A percentile compares a stretch with the other conserved stretches of the same genome.
These are phyloP conservation scores for Cantharellus cinnabarinus DNA, from an alignment of 768 basidiomycete species.

Conservation along the genomic window DNA sequence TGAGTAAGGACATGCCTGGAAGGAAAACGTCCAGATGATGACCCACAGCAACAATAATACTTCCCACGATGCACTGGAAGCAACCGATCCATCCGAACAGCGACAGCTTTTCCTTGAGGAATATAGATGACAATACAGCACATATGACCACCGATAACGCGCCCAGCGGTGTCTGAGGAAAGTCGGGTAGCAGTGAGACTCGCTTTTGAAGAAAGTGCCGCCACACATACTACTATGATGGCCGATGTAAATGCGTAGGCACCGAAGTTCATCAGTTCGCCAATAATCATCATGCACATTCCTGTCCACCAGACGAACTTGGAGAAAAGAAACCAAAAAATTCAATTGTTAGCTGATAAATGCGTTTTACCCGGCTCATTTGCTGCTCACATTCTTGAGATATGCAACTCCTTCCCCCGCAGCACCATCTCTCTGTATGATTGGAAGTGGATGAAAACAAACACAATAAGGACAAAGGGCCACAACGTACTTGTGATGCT, in stretches of 20 bases:
- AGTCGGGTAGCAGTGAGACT: background rate
- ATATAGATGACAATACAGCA: conserved; percentile 78
- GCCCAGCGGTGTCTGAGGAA: conserved; percentile 55
- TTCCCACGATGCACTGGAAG: conserved; percentile 64
- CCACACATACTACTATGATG: conserved; percentile 40
- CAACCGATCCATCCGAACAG: conserved; percentile 98
- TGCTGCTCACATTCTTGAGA: background rate
- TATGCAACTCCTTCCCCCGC: background rate
- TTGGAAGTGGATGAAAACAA: background rate
- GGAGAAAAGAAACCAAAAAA: background rate
- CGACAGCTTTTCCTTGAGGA: conserved; percentile 79
- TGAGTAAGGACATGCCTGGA: conserved; percentile 32
- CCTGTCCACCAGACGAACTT: conserved; percentile 70
- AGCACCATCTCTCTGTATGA: background rate
- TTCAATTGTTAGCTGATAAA: background rate
- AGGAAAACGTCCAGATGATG: background rate
- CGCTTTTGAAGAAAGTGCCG: background rate
- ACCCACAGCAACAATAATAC: background rate
- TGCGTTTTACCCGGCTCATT: background rate
- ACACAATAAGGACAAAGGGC: background rate
- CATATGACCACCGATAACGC: conserved; percentile 95
- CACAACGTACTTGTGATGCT: background rate
- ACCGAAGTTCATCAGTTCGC: conserved; percentile 43
- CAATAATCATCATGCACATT: conserved; percentile 83
- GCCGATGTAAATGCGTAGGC: conserved; percentile 83